Conservation (phyloP, 495 filamentous ascomycete genomes). For the Daldinia childiae region DNA sequence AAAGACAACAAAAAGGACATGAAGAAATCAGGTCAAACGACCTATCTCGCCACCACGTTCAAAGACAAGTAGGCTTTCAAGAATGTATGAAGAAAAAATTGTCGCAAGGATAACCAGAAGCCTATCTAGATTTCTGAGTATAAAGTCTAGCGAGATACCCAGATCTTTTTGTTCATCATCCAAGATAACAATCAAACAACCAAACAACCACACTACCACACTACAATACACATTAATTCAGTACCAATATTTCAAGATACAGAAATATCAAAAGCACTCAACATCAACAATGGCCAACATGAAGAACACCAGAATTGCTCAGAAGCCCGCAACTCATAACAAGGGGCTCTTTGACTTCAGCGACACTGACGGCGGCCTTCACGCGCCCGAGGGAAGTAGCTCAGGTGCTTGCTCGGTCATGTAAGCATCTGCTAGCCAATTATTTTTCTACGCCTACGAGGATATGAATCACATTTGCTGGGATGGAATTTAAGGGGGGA, state of each 20-base stretch:
- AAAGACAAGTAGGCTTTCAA: not conserved
- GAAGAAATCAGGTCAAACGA: not conserved
- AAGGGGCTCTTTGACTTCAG: constrained; percentile 42
- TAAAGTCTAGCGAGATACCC: not conserved
- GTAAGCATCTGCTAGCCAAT: constrained; percentile 3
- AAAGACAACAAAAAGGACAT: not conserved
- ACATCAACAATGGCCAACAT: constrained; percentile 23
- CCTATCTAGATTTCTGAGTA: not conserved
- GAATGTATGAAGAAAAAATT: not conserved
- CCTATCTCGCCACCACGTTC: not conserved
- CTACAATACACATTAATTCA: not conserved
- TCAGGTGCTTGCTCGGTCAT: constrained; percentile 31
- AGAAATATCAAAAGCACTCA: not conserved
- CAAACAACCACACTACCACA: not conserved
- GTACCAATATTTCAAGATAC: not conserved
- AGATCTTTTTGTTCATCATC: not conserved
- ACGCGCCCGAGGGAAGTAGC: constrained; percentile 2
- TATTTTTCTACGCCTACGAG: constrained; percentile 1
- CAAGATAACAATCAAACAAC: not conserved
- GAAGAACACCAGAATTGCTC: constrained; percentile 14
- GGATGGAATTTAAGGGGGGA: not conserved
- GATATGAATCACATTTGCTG: constrained; percentile 2
- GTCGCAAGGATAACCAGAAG: not conserved
- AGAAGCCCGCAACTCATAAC: constrained; percentile 28
- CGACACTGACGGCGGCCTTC: constrained; percentile 24